Evolutionary conservation across 352 stramenopile species (phyloP).

Genomic region (Plasmopara halstedii): DNA sequence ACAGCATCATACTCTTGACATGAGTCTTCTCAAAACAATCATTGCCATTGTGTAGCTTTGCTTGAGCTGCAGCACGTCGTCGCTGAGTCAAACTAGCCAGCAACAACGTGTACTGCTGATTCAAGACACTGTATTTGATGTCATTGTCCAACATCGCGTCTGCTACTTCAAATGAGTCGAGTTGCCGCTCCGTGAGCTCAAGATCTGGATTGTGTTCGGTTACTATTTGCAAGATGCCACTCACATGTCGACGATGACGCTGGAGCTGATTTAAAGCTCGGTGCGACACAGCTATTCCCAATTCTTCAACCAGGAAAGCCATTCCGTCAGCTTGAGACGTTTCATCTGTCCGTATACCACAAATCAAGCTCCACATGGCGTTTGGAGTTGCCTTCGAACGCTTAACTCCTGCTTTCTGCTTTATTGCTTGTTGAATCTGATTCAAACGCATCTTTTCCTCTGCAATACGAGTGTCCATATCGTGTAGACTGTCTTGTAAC

Average conservation of each 20-base stretch:
- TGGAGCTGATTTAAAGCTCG: slow-evolving; percentile 73
- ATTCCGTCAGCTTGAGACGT: slow-evolving; percentile 44
- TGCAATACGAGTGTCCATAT: slow-evolving; percentile 50
- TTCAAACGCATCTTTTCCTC: slow-evolving; percentile 34
- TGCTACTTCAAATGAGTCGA: slow-evolving; percentile 71
- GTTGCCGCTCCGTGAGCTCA: slow-evolving; percentile 68
- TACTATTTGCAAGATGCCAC: slow-evolving; percentile 75
- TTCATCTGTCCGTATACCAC: slow-evolving; percentile 29
- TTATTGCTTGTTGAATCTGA: slow-evolving; percentile 23
- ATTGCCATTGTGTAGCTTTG: slow-evolving; percentile 52
- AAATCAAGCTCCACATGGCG: slow-evolving; percentile 60
- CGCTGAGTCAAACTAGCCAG: slow-evolving; percentile 36
- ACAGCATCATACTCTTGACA: slow-evolving; percentile 55
- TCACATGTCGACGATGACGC: slow-evolving; percentile 65
- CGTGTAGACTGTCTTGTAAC: slow-evolving; percentile 41
- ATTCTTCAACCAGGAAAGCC: slow-evolving; percentile 40
- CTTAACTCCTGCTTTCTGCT: slow-evolving; percentile 22
- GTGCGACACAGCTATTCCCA: slow-evolving; percentile 51
- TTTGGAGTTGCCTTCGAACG: slow-evolving; percentile 18
- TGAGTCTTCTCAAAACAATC: slow-evolving; percentile 57
- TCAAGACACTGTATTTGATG: slow-evolving; percentile 65
- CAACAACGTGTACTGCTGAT: slow-evolving; percentile 49
- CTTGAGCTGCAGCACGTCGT: slow-evolving; percentile 34
- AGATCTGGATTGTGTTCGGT: slow-evolving; percentile 72
- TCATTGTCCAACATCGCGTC: slow-evolving; percentile 67